phyloP scores from a whole-genome alignment of 768 basidiomycete species.

The Mycena belliarum region DNA sequence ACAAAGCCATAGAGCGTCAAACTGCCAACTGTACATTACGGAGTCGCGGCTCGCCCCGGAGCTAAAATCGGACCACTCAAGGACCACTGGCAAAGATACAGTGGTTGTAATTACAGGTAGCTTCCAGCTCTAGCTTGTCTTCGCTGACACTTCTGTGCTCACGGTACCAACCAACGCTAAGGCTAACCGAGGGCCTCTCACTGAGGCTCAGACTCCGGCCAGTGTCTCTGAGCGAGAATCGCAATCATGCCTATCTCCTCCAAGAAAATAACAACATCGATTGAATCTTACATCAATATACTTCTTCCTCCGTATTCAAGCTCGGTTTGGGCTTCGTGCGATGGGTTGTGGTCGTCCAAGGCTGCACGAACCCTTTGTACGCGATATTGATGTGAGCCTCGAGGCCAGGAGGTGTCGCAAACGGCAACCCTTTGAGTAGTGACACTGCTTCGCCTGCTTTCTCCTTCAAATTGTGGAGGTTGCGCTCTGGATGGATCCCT shows the following conservation, averaged over 20 bases:
- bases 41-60: too few relatives aligned
- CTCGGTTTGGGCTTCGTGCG: background rate
- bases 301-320: conserved; percentile 15
- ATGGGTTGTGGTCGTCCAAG: background rate
- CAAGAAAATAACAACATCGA: background rate
- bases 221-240: too few relatives aligned
- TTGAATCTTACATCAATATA: background rate
- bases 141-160: too few relatives aligned
- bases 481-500: conserved; percentile 24
- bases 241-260: background rate
- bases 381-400: conserved; percentile 1
- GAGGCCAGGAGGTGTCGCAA: conserved; percentile 2
- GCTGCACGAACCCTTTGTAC: conserved; percentile 10
- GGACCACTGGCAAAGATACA: too few relatives aligned
- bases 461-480: conserved; percentile 25
- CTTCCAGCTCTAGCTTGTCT: too few relatives aligned
- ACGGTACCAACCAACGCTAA: too few relatives aligned
- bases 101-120: too few relatives aligned
- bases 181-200: too few relatives aligned
- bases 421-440: conserved; percentile 25
- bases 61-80: too few relatives aligned
- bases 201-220: too few relatives aligned
- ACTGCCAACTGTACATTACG: too few relatives aligned
- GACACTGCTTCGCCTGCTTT: conserved; percentile 22
- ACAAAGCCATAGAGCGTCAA: too few relatives aligned